Evolutionary conservation across 2,329 filamentous ascomycete species (phyloP).

Genomic region (Clarireedia monteithiana): DNA sequence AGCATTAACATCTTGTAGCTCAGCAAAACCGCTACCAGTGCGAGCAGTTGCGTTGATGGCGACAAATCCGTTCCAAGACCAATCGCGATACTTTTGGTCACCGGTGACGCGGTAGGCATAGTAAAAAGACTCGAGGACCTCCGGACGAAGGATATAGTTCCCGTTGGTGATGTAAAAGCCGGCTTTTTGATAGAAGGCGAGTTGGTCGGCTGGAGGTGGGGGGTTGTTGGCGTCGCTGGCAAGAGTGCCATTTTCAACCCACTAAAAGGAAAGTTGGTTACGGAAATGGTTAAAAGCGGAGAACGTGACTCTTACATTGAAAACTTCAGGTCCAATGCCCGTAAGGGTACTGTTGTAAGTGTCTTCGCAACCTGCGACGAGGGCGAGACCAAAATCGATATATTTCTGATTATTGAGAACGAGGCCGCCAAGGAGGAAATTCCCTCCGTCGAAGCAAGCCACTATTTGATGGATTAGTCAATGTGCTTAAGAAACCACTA

Average conservation of each 20-base stretch:
- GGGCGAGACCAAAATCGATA: conserved; percentile 62
- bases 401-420: conserved; percentile 59
- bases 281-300: neutral
- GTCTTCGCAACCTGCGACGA: conserved; percentile 65
- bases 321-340: conserved; percentile 68
- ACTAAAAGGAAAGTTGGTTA: conserved; percentile 27
- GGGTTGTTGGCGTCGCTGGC: conserved; percentile 34
- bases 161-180: conserved; percentile 64
- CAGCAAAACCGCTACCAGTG: conserved; percentile 58
- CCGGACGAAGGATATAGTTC: conserved; percentile 65
- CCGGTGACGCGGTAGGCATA: conserved; percentile 79
- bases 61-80: conserved; percentile 73
- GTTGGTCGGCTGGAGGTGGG: conserved; percentile 35
- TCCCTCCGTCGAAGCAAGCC: conserved; percentile 78
- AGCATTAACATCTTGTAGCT: conserved; percentile 58
- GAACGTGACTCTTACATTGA: conserved; percentile 30
- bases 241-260: conserved; percentile 41
- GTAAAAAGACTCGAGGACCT: conserved; percentile 79
- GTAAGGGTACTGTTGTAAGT: conserved; percentile 65
- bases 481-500: neutral
- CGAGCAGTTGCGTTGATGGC: conserved; percentile 57
- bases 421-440: conserved; percentile 74
- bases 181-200: conserved; percentile 52
- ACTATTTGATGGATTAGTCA: conserved; percentile 35
- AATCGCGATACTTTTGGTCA: conserved; percentile 68